Conservation (phyloP, 2,329 filamentous ascomycete genomes). For the Rhynchosporium agropyri region DNA sequence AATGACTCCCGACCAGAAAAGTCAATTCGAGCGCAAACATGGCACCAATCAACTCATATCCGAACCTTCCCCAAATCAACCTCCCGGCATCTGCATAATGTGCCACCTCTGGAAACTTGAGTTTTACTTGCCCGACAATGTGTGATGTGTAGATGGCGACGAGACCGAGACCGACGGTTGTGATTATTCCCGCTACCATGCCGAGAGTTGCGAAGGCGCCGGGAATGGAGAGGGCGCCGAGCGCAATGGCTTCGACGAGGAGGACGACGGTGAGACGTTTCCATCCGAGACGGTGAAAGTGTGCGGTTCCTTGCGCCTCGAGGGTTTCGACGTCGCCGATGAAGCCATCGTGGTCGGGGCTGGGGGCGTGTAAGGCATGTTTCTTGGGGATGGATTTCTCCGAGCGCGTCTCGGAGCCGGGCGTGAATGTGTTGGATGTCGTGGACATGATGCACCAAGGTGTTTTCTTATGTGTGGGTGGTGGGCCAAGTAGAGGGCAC, state of each 20-base stretch:
- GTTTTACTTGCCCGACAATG: conserved; percentile 44
- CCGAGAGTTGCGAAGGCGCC: conserved; percentile 36
- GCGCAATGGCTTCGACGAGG: conserved; percentile 49
- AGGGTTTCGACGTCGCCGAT: conserved; percentile 27
- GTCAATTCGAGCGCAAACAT: conserved; percentile 57
- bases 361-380: not conserved
- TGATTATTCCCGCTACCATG: conserved; percentile 37
- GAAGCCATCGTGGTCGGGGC: conserved; percentile 18
- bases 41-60: conserved; percentile 54
- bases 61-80: conserved; percentile 54
- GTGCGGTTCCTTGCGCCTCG: conserved; percentile 28
- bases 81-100: conserved; percentile 56
- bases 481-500: not conserved
- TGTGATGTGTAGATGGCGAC: conserved; percentile 49
- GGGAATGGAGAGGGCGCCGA: conserved; percentile 33
- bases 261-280: conserved; percentile 52
- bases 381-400: conserved; percentile 18
- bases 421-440: not conserved
- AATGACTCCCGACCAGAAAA: conserved; percentile 64
- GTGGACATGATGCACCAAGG: conserved; percentile 4
- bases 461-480: not conserved
- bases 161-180: conserved; percentile 34
- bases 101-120: conserved; percentile 36
- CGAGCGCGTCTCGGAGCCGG: conserved; percentile 9
- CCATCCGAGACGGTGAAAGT: conserved; percentile 47